Evolutionary conservation across 2,329 filamentous ascomycete species (phyloP).

Genomic region (Neopestalotiopsis sp.): DNA sequence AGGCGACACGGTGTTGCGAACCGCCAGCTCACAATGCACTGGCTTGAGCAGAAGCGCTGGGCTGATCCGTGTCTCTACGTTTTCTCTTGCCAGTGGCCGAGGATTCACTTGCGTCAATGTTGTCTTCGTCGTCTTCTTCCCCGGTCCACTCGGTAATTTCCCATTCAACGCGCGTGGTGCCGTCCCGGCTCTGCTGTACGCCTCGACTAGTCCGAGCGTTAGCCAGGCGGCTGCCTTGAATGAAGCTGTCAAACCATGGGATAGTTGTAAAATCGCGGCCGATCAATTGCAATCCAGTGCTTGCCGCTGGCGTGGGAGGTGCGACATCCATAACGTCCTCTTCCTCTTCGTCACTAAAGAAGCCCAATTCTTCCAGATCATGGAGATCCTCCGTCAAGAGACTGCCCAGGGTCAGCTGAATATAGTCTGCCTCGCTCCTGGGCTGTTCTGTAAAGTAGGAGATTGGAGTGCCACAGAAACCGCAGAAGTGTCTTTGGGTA

Average conservation of each 20-base stretch:
- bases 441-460: slow-evolving; percentile 83
- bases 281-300: slow-evolving; percentile 37
- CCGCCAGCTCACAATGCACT: slow-evolving; percentile 16
- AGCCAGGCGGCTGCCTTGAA: slow-evolving; percentile 76
- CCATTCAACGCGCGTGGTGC: slow-evolving; percentile 75
- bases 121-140: slow-evolving; percentile 41
- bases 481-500: slow-evolving; percentile 82
- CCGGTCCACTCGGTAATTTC: slow-evolving; percentile 79
- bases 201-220: slow-evolving; percentile 68
- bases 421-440: slow-evolving; percentile 73
- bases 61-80: slow-evolving; percentile 47
- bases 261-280: slow-evolving; percentile 72
- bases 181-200: slow-evolving; percentile 61
- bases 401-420: slow-evolving; percentile 82
- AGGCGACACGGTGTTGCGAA: slow-evolving; percentile 10
- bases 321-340: slow-evolving; percentile 32
- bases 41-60: slow-evolving; percentile 18
- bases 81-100: slow-evolving; percentile 58
- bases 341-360: slow-evolving; percentile 61
- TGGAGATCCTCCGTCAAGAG: slow-evolving; percentile 73
- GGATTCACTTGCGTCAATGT: slow-evolving; percentile 41
- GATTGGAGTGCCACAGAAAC: slow-evolving; percentile 87
- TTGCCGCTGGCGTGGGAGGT: slow-evolving; percentile 36
- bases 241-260: slow-evolving; percentile 85
- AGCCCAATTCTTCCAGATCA: slow-evolving; percentile 74